A percentile compares a stretch with the other conserved stretches of the same genome.
phyloP scores from a whole-genome alignment of 805 yeast species.

The Spathaspora girioi region DNA sequence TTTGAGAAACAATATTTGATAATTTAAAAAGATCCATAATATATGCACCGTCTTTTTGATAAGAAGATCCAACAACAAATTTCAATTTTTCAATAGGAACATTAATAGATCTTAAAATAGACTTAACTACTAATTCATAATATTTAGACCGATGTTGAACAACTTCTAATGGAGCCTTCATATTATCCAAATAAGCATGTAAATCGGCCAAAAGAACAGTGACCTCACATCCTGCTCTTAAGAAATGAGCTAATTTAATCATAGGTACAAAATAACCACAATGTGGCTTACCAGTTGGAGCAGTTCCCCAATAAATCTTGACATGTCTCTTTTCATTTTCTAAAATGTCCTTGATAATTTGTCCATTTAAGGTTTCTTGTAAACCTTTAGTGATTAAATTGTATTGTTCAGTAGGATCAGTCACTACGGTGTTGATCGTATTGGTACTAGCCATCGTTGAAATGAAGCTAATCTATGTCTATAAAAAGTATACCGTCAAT shows the following conservation, averaged over 20 bases:
- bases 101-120: constrained; percentile 79
- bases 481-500: too few relatives aligned
- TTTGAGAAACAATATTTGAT: constrained; percentile 82
- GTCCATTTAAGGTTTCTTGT: constrained; percentile 88
- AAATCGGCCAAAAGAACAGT: constrained; percentile 89
- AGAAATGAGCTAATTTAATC: constrained; percentile 92
- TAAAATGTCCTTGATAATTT: constrained; percentile 78
- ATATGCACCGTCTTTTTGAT: constrained; percentile 74
- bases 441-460: not conserved
- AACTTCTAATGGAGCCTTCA: constrained; percentile 96
- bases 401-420: constrained; percentile 61
- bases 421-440: constrained; percentile 8
- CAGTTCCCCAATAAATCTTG: constrained; percentile 97
- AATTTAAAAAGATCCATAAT: constrained; percentile 87
- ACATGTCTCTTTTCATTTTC: constrained; percentile 80
- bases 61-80: constrained; percentile 86
- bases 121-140: constrained; percentile 79
- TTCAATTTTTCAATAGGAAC: constrained; percentile 88
- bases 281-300: constrained; percentile 98
- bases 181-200: constrained; percentile 95
- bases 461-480: too few relatives aligned
- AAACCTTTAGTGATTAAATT: constrained; percentile 77
- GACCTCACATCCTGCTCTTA: constrained; percentile 95
- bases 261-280: constrained; percentile 98
- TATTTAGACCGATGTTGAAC: constrained; percentile 85